These are phyloP conservation scores for Capsicum baccatum DNA, from an alignment of 257 asterid species.

Conservation along the genomic window DNA sequence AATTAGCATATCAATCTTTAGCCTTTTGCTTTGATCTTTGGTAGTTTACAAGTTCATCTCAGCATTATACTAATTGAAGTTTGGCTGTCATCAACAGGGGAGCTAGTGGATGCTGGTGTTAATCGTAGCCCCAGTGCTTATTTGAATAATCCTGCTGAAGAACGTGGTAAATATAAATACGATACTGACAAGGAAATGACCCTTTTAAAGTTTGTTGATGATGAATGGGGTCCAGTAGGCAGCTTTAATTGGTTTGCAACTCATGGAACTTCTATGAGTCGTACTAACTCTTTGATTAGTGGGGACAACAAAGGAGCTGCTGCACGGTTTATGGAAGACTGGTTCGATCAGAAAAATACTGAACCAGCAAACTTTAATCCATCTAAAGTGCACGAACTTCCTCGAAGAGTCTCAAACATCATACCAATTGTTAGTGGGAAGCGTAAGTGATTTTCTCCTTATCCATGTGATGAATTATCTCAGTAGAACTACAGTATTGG, in stretches of 20 bases:
- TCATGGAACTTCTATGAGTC: slow-evolving; percentile 99
- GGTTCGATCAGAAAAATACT: slow-evolving; percentile 67
- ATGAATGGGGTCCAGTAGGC: slow-evolving; percentile 99
- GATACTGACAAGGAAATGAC: slow-evolving; percentile 94
- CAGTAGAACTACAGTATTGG: background rate
- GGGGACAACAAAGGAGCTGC: slow-evolving; percentile 99
- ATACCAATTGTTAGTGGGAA: slow-evolving; percentile 59
- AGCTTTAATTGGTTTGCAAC: slow-evolving; percentile 99
- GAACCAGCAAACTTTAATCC: slow-evolving; percentile 40
- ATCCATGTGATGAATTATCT: slow-evolving; percentile 23
- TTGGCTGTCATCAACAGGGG: slow-evolving; percentile 65
- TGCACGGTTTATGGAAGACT: slow-evolving; percentile 97
- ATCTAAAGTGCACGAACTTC: slow-evolving; percentile 41
- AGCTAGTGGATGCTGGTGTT: slow-evolving; percentile 85
- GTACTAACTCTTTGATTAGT: slow-evolving; percentile 88
- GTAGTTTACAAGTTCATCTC: background rate
- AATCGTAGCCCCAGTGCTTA: slow-evolving; percentile 98
- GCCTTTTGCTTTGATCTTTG: slow-evolving; percentile 13
- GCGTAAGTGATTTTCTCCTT: slow-evolving; percentile 58
- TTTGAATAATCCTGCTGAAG: slow-evolving; percentile 87
- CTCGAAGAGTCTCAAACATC: slow-evolving; percentile 87
- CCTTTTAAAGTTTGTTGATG: slow-evolving; percentile 84
- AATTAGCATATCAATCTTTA: background rate
- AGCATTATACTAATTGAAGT: slow-evolving; percentile 33
- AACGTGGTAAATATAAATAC: slow-evolving; percentile 84